These are phyloP conservation scores for Citrus reticulata DNA, from an alignment of 345 rosid genomes.

Conservation along the genomic window DNA sequence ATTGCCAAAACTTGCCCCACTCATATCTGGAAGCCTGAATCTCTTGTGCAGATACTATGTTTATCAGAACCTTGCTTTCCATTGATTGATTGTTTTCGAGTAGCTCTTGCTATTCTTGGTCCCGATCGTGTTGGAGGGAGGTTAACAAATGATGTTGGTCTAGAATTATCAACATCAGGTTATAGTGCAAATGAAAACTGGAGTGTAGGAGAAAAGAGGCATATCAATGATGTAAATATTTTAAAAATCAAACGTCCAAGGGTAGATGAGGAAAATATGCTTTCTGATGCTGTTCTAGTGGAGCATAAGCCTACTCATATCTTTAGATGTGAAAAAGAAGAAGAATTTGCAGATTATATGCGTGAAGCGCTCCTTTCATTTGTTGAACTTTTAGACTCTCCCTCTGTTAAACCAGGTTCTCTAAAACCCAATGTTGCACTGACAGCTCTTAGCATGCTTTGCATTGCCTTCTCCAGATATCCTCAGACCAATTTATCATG, in stretches of 20 bases:
- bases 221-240: constrained; percentile 32
- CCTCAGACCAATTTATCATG: constrained; percentile 50
- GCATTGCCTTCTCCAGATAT: constrained; percentile 60
- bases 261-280: constrained; percentile 42
- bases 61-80: constrained; percentile 62
- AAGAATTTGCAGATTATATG: constrained; percentile 50
- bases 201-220: constrained; percentile 64
- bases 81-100: constrained; percentile 72
- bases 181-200: constrained; percentile 33
- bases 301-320: constrained; percentile 31
- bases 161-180: constrained; percentile 23
- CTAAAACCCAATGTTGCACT: constrained; percentile 52
- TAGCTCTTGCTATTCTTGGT: constrained; percentile 53
- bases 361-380: constrained; percentile 46
- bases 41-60: constrained; percentile 52
- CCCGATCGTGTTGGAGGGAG: constrained; percentile 46
- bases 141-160: constrained; percentile 20
- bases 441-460: constrained; percentile 79
- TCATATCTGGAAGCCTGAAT: constrained; percentile 75
- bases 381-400: constrained; percentile 55
- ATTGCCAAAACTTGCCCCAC: constrained; percentile 78
- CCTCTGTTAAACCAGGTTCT: constrained; percentile 36
- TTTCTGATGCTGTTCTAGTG: constrained; percentile 24
- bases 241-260: constrained; percentile 58
- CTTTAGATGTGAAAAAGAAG: constrained; percentile 42